These are phyloP conservation scores for Sordaria brevicollis DNA, from an alignment of 495 filamentous ascomycete genomes.

Conservation along the genomic window DNA sequence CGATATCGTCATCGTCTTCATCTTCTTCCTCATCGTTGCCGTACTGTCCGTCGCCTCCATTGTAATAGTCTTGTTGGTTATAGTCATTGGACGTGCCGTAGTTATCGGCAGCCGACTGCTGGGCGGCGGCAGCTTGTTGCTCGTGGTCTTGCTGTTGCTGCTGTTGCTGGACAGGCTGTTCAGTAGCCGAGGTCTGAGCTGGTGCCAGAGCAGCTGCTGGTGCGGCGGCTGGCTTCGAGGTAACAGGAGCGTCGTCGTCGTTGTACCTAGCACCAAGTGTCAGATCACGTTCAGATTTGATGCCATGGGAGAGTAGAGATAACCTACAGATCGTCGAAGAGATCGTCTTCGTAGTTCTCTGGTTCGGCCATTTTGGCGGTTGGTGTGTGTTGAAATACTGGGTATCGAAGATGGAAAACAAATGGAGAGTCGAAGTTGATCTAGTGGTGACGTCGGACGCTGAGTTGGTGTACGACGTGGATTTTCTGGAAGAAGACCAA, in stretches of 20 bases:
- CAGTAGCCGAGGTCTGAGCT: constrained; percentile 18
- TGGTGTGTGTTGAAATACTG: background rate
- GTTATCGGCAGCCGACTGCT: background rate
- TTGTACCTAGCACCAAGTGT: constrained; percentile 56
- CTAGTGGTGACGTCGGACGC: background rate
- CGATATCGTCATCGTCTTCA: constrained; percentile 57
- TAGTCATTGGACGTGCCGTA: background rate
- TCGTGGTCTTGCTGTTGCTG: constrained; percentile 44
- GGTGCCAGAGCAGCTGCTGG: constrained; percentile 25
- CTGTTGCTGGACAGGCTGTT: constrained; percentile 25
- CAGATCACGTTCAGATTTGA: background rate
- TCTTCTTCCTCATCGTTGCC: constrained; percentile 53
- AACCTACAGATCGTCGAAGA: constrained; percentile 94
- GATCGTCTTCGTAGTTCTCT: constrained; percentile 91
- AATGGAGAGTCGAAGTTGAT: background rate
- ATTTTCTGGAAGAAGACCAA: background rate
- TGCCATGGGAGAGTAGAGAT: background rate
- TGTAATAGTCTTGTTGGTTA: constrained; percentile 12
- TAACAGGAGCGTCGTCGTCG: constrained; percentile 50
- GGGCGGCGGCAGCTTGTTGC: constrained; percentile 28
- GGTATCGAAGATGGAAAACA: background rate
- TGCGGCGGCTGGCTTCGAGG: constrained; percentile 24
- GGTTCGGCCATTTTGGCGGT: constrained; percentile 61
- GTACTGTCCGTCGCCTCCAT: constrained; percentile 38
- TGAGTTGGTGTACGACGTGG: background rate